Base-by-base conservation (phyloP, 2,329 filamentous ascomycete species). In the Trichophyton benhamiae region DNA sequence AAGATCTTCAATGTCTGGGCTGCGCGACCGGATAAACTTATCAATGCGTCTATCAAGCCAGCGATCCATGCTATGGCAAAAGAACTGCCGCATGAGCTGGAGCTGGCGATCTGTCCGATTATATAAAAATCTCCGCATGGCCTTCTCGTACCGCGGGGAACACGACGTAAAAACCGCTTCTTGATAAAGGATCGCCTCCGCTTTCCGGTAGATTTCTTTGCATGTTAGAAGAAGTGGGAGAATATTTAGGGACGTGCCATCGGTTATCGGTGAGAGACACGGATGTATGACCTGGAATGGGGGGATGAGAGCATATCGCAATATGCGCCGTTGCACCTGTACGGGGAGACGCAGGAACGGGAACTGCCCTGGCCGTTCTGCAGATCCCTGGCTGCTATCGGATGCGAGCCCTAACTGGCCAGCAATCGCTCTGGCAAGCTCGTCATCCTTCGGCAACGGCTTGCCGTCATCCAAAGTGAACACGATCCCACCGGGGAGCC, bases 181-280 rank as follows among this genome's bases (percentile, higher is more conserved):
- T 25, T 17, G 42, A 48, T 59, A 59, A 3, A 59, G 57, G 17
- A 59, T 33, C n/a, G 33, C 7, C 22, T 59, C 57, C 7, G 57
- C 38, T 17, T 59, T 38, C 30, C 22, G 33, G 22, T 59, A 44
- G 8, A 59, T 48, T 8, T 20, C 33, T 17, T 44, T 38, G 38
- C 57, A 59, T 25, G 57, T 46, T 6, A 59, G n/a, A 15, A 59
- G 20, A 9, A 59, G 38, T 30, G 57, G 57, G n/a, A 59, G 57
- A 48, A 59, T 6, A 15, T 17, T 59, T 27, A 25, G n/a, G 13
- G 27, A 25, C 22, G 36, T 59, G 33, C 15, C 38, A 30, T 59
- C 57, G 4, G 41, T 33, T 15, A 30, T 48, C 9, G 36, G 57
- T 2, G 33, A 41, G 9, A 44, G 41, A 27, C 36, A 59, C 2